These are phyloP conservation scores for Kernera saxatilis DNA, from an alignment of 345 rosid species.

Conservation along the genomic window DNA sequence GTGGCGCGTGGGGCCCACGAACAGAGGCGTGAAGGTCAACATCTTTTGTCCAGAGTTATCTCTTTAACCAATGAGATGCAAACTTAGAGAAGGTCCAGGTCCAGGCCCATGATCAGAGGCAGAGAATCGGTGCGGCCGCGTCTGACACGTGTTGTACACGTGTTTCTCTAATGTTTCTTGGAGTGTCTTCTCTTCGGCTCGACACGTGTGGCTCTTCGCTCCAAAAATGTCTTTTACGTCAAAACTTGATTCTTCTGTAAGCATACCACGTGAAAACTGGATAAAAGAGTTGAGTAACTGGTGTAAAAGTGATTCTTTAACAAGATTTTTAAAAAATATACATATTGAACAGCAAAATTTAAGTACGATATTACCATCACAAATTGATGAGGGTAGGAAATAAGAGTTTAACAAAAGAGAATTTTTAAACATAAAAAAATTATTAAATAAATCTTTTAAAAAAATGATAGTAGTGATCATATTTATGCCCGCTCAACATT, in stretches of 20 bases:
- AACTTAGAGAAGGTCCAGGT: slow-evolving; percentile 16
- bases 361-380: too few relatives aligned
- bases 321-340: too few relatives aligned
- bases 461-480: too few relatives aligned
- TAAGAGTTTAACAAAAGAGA: too few relatives aligned
- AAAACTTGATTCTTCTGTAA: neutral
- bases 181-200: neutral
- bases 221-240: neutral
- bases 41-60: slow-evolving; percentile 14
- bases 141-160: slow-evolving; percentile 29
- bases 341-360: too few relatives aligned
- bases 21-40: slow-evolving; percentile 20
- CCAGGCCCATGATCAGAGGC: slow-evolving; percentile 31
- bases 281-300: neutral
- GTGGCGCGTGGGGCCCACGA: slow-evolving; percentile 10
- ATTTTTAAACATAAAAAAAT: too few relatives aligned
- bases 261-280: neutral
- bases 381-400: too few relatives aligned
- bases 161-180: neutral
- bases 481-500: too few relatives aligned
- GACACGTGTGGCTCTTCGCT: slow-evolving; percentile 19
- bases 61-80: slow-evolving; percentile 12
- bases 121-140: neutral
- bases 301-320: too few relatives aligned
- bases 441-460: too few relatives aligned